phyloP scores from a whole-genome alignment of 1,284 basidiomycete species.

The Pyrrhoderma lamaoense region DNA sequence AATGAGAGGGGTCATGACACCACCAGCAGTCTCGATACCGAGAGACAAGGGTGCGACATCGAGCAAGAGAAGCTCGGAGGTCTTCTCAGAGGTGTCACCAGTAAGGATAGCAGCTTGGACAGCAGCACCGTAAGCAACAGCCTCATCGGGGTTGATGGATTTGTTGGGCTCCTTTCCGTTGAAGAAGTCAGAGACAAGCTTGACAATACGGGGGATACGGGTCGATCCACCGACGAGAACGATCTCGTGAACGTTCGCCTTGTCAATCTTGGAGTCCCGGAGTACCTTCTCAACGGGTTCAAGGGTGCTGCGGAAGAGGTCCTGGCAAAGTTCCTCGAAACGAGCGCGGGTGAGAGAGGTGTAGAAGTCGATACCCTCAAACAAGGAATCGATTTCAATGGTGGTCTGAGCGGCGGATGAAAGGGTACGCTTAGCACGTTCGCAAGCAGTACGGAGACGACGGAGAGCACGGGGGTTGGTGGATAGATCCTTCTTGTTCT shows the following conservation, averaged over 20 bases:
- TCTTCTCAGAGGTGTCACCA: slow-evolving; percentile 97
- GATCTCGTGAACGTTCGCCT: slow-evolving; percentile 91
- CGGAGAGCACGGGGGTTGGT: slow-evolving; percentile 92
- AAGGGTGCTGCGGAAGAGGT: slow-evolving; percentile 94
- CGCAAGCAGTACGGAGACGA: slow-evolving; percentile 95
- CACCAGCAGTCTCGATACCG: slow-evolving; percentile 98
- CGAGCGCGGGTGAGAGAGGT: slow-evolving; percentile 96
- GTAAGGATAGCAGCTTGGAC: slow-evolving; percentile 98
- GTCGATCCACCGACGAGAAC: slow-evolving; percentile 98
- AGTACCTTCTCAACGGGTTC: slow-evolving; percentile 99
- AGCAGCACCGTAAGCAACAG: slow-evolving; percentile 98
- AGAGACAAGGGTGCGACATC: slow-evolving; percentile 95
- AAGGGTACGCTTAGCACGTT: slow-evolving; percentile 97
- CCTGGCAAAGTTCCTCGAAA: slow-evolving; percentile 98
- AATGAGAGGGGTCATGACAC: slow-evolving; percentile 97
- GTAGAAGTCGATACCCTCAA: slow-evolving; percentile 98
- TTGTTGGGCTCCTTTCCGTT: slow-evolving; percentile 95
- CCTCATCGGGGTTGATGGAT: slow-evolving; percentile 99
- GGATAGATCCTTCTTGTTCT: slow-evolving; percentile 96
- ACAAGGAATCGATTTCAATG: slow-evolving; percentile 97
- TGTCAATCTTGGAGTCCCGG: slow-evolving; percentile 97
- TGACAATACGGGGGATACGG: slow-evolving; percentile 97
- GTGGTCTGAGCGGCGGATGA: slow-evolving; percentile 96
- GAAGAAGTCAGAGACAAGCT: slow-evolving; percentile 98
- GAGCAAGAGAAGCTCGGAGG: slow-evolving; percentile 92